Evolutionary conservation across 176 grass and related monocot species (phyloP), one percentile per base, ranked within the genome.

Genomic region (Carex cristatella): DNA sequence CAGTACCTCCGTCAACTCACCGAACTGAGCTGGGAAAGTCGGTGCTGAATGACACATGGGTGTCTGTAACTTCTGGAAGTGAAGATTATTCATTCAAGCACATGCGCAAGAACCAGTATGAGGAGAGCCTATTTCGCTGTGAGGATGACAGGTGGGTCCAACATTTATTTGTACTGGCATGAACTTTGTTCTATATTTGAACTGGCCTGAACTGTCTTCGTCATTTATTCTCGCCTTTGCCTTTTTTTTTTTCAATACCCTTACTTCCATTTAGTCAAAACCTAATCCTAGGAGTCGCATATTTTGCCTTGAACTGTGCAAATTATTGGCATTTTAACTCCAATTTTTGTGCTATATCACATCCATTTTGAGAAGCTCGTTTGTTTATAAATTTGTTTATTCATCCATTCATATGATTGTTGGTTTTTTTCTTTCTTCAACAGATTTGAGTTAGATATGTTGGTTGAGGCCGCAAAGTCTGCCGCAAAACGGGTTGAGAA

Each of bases 1-100:
- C 87, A 65, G 93, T 99, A 63, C 90, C 91, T 90, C 96, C 90
- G 37, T 86, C 96, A 76, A 90, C 91, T 88, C 88, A 99, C 51
- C 87, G 79, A 77, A 95, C 93, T 32, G 93, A 99, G 42, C 89
- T 95, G 82, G 96, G 93, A n/a, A 87, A 69, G n/a, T 88, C 88
- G 16, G 87, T 99, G 64, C 86, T 99, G 46, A 99, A 99, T 35
- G 96, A 99, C 85, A 79, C 87, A 31, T 99, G 96, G 96, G 96
- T 99, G 49, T 99, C 96, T 14, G 96, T 99, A 84, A 99, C 96
- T 84, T 99, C 96, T 59, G 96, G 96, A 91, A 99, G 96, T 81
- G 96, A 99, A 73, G 96, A 99, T 87, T 99, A 95, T 89, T 99
- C 96, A 65, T 99, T 99, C 85, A 99, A 99, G 86, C 96, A 99